Evolutionary conservation across 1,139 yeast species (phyloP).

Genomic region (Ogataea hybrid): DNA sequence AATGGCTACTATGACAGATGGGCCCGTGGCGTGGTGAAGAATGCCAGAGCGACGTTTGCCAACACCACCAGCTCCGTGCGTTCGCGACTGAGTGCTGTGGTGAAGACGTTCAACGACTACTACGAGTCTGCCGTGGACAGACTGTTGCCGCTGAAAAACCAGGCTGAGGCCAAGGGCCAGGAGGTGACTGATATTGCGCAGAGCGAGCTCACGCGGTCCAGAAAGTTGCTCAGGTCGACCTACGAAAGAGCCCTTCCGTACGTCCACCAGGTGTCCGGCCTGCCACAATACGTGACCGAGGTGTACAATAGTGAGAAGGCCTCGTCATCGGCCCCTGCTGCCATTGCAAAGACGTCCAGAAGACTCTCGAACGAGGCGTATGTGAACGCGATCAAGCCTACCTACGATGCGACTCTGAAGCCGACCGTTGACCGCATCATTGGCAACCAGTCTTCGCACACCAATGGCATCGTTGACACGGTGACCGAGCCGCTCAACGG

Average conservation of each 20-base stretch:
- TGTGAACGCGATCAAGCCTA: slow-evolving; percentile 18
- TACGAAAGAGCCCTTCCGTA: slow-evolving; percentile 21
- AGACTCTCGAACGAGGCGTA: slow-evolving; percentile 32
- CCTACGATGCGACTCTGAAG: slow-evolving; percentile 21
- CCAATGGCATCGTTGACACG: slow-evolving; percentile 14
- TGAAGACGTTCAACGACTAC: slow-evolving; percentile 23
- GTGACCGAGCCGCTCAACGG: slow-evolving; percentile 15
- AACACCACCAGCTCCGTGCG: slow-evolving; percentile 10
- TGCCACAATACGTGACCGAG: slow-evolving; percentile 28
- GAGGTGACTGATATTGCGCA: slow-evolving; percentile 5
- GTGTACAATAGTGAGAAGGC: slow-evolving; percentile 28
- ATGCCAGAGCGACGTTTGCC: slow-evolving; percentile 8
- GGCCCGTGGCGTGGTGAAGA: slow-evolving; percentile 9
- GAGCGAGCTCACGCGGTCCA: slow-evolving; percentile 23
- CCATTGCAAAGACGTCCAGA: slow-evolving; percentile 32
- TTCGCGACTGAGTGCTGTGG: slow-evolving; percentile 18
- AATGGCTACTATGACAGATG: slow-evolving; percentile 10
- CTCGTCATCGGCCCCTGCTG: slow-evolving; percentile 27
- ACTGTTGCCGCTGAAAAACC: slow-evolving; percentile 20
- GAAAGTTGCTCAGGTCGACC: slow-evolving; percentile 16
- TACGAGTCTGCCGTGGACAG: slow-evolving; percentile 22
- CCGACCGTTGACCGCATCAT: slow-evolving; percentile 29
- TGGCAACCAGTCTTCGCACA: slow-evolving; percentile 10
- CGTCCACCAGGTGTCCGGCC: slow-evolving; percentile 22
- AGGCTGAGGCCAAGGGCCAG: slow-evolving; percentile 10